Percentiles rank a stretch among this genome's conserved stretches.
Conservation (phyloP, 331 rosid species). For the Quercus lobata region DNA sequence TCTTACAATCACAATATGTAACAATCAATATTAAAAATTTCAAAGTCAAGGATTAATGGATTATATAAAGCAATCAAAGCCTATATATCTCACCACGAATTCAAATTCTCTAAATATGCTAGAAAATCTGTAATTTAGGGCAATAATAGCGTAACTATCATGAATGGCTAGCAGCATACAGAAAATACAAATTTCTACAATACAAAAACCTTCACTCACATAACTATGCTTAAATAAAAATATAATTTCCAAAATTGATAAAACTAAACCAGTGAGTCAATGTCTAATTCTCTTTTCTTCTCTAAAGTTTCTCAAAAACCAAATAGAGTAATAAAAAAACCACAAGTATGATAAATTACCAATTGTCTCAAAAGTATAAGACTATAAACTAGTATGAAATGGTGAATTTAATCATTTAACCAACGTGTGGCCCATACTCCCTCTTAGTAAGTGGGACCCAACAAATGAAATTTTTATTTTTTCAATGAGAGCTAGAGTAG, state of each 20-base stretch:
- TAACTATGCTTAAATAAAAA: neutral
- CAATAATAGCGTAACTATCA: too few species aligned
- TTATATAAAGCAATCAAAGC: neutral
- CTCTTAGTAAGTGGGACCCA: too few species aligned
- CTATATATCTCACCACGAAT: neutral
- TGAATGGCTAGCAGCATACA: neutral
- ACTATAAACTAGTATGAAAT: too few species aligned
- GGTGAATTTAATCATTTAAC: too few species aligned
- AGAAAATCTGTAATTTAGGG: neutral
- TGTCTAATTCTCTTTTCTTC: neutral
- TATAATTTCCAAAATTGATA: neutral
- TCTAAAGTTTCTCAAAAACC: neutral
- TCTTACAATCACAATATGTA: neutral
- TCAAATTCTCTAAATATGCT: neutral
- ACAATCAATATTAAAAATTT: neutral
- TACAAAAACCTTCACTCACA: neutral
- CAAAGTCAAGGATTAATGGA: neutral
- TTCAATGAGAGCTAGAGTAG: too few species aligned
- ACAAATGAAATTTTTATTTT: too few species aligned
- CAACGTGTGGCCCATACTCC: too few species aligned
- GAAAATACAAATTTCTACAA: neutral
- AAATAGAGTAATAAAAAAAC: neutral
- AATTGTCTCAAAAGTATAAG: too few species aligned
- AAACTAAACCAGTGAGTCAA: too few species aligned
- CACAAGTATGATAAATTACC: neutral